phyloP scores from a whole-genome alignment of 2,329 filamentous ascomycete species.

The Nigrospora sphaerica region DNA sequence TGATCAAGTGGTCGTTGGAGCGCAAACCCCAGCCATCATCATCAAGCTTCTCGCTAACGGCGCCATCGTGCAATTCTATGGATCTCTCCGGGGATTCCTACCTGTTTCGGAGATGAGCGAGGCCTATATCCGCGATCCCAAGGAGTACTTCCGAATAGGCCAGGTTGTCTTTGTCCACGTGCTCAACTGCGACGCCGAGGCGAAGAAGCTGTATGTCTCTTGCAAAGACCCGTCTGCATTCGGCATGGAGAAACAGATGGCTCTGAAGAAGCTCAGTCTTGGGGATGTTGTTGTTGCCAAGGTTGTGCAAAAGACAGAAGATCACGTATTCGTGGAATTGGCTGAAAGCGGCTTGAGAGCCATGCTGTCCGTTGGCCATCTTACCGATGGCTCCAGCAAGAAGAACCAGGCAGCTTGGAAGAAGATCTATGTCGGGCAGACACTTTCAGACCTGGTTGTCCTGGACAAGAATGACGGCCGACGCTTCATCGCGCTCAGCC shows the following conservation, averaged over 20 bases:
- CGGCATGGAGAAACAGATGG: constrained; percentile 66
- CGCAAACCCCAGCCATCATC: constrained; percentile 80
- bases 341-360: constrained; percentile 69
- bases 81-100: constrained; percentile 73
- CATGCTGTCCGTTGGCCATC: constrained; percentile 66
- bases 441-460: constrained; percentile 72
- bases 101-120: constrained; percentile 98
- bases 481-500: constrained; percentile 67
- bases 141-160: constrained; percentile 80
- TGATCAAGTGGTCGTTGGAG: constrained; percentile 63
- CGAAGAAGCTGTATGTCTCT: constrained; percentile 72
- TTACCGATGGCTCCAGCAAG: constrained; percentile 75
- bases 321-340: constrained; percentile 72
- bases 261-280: constrained; percentile 65
- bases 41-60: constrained; percentile 72
- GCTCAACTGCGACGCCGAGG: constrained; percentile 68
- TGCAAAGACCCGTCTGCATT: constrained; percentile 85
- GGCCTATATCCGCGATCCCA: constrained; percentile 83
- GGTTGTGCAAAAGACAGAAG: constrained; percentile 73
- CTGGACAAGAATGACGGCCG: constrained; percentile 79
- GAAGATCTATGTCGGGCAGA: constrained; percentile 78
- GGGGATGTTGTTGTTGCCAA: constrained; percentile 72
- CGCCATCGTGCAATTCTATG: constrained; percentile 90
- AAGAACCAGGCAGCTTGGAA: constrained; percentile 69
- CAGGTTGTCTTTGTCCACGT: constrained; percentile 90